A percentile compares a stretch with the other conserved stretches of the same genome.
These are phyloP conservation scores for Vanderwaltozyma polyspora DNA, from an alignment of 805 yeast genomes.

Conservation along the genomic window DNA sequence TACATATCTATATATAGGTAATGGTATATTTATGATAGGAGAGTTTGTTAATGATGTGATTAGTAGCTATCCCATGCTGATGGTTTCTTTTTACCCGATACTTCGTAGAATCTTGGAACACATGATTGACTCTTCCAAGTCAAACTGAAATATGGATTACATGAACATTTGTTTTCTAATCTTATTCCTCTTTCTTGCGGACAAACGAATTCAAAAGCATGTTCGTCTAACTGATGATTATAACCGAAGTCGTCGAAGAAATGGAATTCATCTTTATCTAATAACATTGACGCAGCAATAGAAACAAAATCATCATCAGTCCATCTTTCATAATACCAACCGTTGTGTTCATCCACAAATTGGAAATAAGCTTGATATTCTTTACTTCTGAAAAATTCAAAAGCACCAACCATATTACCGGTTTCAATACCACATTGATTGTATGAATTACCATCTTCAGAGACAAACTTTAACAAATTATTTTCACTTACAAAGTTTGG, in stretches of 20 bases:
- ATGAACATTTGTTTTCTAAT: constrained; percentile 2
- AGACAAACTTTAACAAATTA: constrained; percentile 39
- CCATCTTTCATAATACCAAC: constrained; percentile 84
- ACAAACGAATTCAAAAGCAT: constrained; percentile 67
- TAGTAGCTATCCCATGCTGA: constrained; percentile 1
- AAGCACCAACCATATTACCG: constrained; percentile 72
- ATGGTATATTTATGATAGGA: too few relatives aligned
- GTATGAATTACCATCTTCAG: constrained; percentile 32
- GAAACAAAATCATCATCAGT: constrained; percentile 87
- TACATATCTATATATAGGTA: too few relatives aligned
- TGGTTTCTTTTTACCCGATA: constrained; percentile 1
- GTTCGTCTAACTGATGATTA: constrained; percentile 32
- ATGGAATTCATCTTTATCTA: constrained; percentile 54
- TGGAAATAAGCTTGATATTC: constrained; percentile 55
- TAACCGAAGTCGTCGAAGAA: constrained; percentile 82
- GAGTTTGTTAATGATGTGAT: too few relatives aligned
- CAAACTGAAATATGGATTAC: constrained; percentile 1
- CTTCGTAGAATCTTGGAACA: constrained; percentile 3
- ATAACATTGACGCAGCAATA: constrained; percentile 58
- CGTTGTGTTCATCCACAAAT: constrained; percentile 54
- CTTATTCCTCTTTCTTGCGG: constrained; percentile 30
- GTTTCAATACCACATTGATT: constrained; percentile 78
- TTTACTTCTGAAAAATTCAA: constrained; percentile 65
- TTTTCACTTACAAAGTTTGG: constrained; percentile 49
- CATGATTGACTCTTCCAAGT: constrained; percentile 3